Evolutionary conservation across 805 yeast genomes (phyloP).

Genomic region (Candida maris): DNA sequence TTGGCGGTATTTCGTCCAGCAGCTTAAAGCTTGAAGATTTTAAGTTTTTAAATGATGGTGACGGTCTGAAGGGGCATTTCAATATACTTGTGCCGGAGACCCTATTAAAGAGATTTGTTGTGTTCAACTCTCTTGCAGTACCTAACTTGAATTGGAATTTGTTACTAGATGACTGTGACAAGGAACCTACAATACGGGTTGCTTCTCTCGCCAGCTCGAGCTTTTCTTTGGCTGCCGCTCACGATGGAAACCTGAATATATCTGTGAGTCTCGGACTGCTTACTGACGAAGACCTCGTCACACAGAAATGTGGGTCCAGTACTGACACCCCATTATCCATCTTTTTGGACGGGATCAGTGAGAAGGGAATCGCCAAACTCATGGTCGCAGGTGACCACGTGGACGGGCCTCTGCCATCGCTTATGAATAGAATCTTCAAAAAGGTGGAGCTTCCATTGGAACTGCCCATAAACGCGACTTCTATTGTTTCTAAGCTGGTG

Average conservation of each 20-base stretch:
- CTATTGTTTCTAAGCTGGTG: conserved; percentile 20
- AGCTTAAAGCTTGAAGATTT: conserved; percentile 24
- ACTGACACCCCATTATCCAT: conserved; percentile 16
- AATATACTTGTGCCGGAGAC: conserved; percentile 13
- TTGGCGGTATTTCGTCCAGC: conserved; percentile 18
- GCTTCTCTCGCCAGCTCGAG: conserved; percentile 20
- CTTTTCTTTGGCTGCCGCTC: conserved; percentile 8
- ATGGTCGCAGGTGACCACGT: conserved; percentile 11
- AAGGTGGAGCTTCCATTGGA: conserved; percentile 15
- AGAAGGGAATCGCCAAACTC: conserved; percentile 9
- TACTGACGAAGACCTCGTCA: conserved; percentile 6
- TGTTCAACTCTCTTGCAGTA: conserved; percentile 18
- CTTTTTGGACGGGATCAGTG: conserved; percentile 10
- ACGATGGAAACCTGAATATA: conserved; percentile 7
- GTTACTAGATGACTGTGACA: conserved; percentile 35
- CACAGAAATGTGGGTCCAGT: conserved; percentile 9
- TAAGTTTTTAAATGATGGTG: conserved; percentile 22
- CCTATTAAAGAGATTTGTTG: conserved; percentile 13
- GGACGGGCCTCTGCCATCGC: conserved; percentile 3
- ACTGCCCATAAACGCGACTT: conserved; percentile 14
- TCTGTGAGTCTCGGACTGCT: conserved; percentile 12
- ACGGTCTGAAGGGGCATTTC: conserved; percentile 23
- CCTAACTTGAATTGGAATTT: conserved; percentile 38
- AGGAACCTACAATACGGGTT: conserved; percentile 26
- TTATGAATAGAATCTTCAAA: conserved; percentile 13